phyloP scores from a whole-genome alignment of 1,284 basidiomycete species.

The Cryptococcus depauperatus region DNA sequence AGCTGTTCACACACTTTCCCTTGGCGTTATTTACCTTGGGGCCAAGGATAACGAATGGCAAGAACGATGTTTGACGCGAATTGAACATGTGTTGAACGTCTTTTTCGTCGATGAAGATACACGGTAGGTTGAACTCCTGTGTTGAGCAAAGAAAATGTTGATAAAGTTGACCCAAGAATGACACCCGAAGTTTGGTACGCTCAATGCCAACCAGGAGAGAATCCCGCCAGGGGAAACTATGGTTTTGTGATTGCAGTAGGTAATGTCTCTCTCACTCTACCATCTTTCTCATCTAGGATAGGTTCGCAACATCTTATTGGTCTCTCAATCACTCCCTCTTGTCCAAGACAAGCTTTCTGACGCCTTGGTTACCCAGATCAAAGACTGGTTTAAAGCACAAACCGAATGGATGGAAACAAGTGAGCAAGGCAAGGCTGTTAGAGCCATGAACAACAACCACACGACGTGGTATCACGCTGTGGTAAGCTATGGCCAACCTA shows the following conservation, averaged over 20 bases:
- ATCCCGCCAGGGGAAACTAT: constrained; percentile 19
- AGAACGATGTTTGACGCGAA: constrained; percentile 5
- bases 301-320: constrained; percentile 30
- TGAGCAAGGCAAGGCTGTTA: constrained; percentile 21
- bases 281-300: constrained; percentile 25
- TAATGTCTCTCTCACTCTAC: constrained; percentile 25
- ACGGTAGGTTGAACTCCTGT: too few species aligned
- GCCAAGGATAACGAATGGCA: neutral
- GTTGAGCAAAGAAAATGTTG: constrained; percentile 5
- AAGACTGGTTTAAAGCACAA: constrained; percentile 26
- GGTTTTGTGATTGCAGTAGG: constrained; percentile 29
- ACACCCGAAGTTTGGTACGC: constrained; percentile 25
- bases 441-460: constrained; percentile 24
- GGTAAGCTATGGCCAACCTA: too few species aligned
- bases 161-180: too few species aligned
- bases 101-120: constrained; percentile 31
- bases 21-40: constrained; percentile 11
- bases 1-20: constrained; percentile 18
- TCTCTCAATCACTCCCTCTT: constrained; percentile 16
- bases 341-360: neutral
- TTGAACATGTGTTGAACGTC: constrained; percentile 16
- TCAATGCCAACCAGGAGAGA: constrained; percentile 22
- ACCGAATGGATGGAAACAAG: constrained; percentile 23
- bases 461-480: constrained; percentile 30
- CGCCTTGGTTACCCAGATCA: constrained; percentile 8